Conservation (phyloP, 345 rosid species). For the Eucalyptus microcorys region DNA sequence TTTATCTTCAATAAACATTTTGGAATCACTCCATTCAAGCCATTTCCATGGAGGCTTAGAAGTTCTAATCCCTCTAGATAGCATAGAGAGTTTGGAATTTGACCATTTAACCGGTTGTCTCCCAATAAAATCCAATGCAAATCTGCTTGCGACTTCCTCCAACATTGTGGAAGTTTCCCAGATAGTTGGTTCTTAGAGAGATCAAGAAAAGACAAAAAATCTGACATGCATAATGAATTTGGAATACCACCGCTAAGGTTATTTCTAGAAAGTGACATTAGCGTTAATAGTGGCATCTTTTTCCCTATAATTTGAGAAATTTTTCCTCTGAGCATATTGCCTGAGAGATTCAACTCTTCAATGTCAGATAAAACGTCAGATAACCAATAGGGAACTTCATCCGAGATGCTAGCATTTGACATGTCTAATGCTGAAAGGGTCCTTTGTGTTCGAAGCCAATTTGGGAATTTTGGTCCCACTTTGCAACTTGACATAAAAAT, state of each 20-base stretch:
- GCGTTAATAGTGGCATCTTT: not conserved
- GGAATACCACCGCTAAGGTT: not conserved
- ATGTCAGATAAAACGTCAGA: accelerated
- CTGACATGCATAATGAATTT: not conserved
- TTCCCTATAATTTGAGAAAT: not conserved
- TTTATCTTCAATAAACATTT: not conserved
- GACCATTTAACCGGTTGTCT: not conserved
- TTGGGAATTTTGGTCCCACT: not conserved
- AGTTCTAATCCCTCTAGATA: not conserved
- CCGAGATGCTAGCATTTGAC: not conserved
- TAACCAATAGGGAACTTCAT: not conserved
- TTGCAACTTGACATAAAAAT: not conserved
- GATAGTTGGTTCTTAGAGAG: not conserved
- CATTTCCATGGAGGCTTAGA: not conserved
- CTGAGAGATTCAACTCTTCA: not conserved
- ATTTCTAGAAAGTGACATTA: not conserved
- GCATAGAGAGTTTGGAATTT: not conserved
- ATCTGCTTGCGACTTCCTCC: not conserved
- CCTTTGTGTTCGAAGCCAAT: not conserved
- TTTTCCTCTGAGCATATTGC: not conserved
- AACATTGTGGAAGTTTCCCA: not conserved
- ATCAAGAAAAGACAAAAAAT: not conserved
- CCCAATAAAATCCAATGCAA: not conserved
- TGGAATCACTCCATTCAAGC: not conserved
- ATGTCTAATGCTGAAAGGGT: not conserved